phyloP scores from a whole-genome alignment of 139 green algal species.

The Picocystis salinarum region DNA sequence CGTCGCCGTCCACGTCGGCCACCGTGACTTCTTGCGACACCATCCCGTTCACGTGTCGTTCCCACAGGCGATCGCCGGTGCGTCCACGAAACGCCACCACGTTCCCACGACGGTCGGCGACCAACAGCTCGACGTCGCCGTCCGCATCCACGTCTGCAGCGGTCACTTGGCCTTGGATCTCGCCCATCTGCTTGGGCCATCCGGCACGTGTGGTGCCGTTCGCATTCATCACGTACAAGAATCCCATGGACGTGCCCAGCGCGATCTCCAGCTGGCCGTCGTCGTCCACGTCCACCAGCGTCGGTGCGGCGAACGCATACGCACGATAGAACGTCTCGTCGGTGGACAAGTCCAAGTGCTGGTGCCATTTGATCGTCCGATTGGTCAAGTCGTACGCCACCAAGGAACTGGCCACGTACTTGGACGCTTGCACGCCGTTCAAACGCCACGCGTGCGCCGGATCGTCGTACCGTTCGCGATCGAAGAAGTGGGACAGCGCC shows the following conservation, averaged over 20 bases:
- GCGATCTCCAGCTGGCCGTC: slow-evolving; percentile 77
- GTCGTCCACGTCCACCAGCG: slow-evolving; percentile 62
- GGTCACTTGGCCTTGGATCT: slow-evolving; percentile 74
- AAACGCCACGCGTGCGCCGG: slow-evolving; percentile 18
- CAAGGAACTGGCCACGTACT: slow-evolving; percentile 54
- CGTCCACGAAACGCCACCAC: slow-evolving; percentile 50
- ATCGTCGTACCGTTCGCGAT: slow-evolving; percentile 34
- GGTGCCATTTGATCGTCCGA: slow-evolving; percentile 47
- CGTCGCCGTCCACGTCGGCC: slow-evolving; percentile 63
- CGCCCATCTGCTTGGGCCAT: slow-evolving; percentile 85
- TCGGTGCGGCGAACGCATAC: slow-evolving; percentile 59
- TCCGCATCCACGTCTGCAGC: slow-evolving; percentile 80
- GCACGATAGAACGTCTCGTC: slow-evolving; percentile 54
- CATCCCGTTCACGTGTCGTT: slow-evolving; percentile 53
- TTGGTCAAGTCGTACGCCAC: slow-evolving; percentile 67
- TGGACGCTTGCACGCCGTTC: slow-evolving; percentile 30
- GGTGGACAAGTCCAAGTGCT: slow-evolving; percentile 87
- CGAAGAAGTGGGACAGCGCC: slow-evolving; percentile 4
- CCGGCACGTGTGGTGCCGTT: slow-evolving; percentile 20
- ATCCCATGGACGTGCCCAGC: slow-evolving; percentile 79
- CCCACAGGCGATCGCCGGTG: slow-evolving; percentile 71
- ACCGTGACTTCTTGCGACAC: slow-evolving; percentile 27
- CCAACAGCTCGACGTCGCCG: slow-evolving; percentile 69
- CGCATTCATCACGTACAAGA: slow-evolving; percentile 77
- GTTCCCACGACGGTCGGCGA: slow-evolving; percentile 65